Evolutionary conservation across 2,329 filamentous ascomycete genomes (phyloP), one percentile per base, ranked within the genome.

Genomic region (Lasiodiplodia sp.): DNA sequence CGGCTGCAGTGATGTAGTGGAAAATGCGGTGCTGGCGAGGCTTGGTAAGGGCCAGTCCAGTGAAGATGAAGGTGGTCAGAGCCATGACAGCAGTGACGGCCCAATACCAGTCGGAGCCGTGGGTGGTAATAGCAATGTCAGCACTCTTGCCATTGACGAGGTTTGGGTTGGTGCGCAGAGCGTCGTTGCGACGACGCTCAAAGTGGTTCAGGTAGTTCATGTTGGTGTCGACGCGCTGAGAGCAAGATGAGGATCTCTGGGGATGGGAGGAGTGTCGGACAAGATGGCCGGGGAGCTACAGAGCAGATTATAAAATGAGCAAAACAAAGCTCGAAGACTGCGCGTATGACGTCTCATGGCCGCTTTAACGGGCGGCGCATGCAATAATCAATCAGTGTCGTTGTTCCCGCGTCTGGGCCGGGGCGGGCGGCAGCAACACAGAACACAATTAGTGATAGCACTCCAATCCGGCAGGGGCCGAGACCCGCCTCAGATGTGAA

Each of bases 81-180:
- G 81, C 84, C 87, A 91, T 91, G 57, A 88, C 76, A 1, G 87
- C 85, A 70, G 83, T 87, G 18, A 90, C 85, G 8, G 89, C 80
- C 78, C 86, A 91, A 74, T 90, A 89, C 81, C 86, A 89, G 75
- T 89, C 83, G 0, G 87, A 89, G 16, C 87, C 89, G 73, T 78
- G 86, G 21, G 77, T 80, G 12, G 87, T 89, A 73, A 91, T 88
- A 71, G 81, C 81, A 51, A 91, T 85, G 73, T 89, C 82, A 18
- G 84, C 84, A 2, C 72, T 75, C 8, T 62, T 69, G 70, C 84
- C 85, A 70, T 83, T 84, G 69, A 83, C 82, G 16, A 80, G 81
- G 69, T 81, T 80, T 51, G 64, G 49, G 56, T 87, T 87, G 72
- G 80, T 74, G 53, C 78, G 71, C 40, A 87, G 73, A 10, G 85